These are phyloP conservation scores for Candida namnaoensis DNA, from an alignment of 805 yeast genomes.

Conservation along the genomic window DNA sequence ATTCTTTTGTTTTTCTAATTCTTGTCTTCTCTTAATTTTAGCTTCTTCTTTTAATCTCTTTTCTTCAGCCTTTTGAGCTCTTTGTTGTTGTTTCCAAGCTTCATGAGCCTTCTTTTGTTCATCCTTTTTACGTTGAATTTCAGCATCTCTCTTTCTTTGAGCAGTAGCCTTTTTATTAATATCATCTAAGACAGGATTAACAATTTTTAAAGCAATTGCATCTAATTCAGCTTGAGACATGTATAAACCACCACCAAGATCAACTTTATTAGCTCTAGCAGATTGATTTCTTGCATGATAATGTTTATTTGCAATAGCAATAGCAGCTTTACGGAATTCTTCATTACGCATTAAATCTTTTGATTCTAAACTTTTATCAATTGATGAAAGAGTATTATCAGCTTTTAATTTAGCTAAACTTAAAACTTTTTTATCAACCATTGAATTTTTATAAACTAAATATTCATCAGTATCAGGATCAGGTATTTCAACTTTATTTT, in stretches of 20 bases:
- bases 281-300: conserved; percentile 40
- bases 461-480: conserved; percentile 38
- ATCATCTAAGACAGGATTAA: conserved; percentile 75
- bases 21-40: conserved; percentile 30
- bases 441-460: conserved; percentile 20
- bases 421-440: conserved; percentile 34
- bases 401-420: conserved; percentile 46
- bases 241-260: conserved; percentile 83
- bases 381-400: conserved; percentile 24
- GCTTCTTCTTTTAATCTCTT: conserved; percentile 27
- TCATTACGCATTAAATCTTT: conserved; percentile 34
- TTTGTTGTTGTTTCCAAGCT: conserved; percentile 31
- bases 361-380: conserved; percentile 32
- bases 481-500: conserved; percentile 26
- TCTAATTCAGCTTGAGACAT: conserved; percentile 72
- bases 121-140: conserved; percentile 24
- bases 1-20: conserved; percentile 38
- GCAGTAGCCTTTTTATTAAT: conserved; percentile 59
- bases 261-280: conserved; percentile 43
- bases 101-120: conserved; percentile 29
- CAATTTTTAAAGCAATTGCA: conserved; percentile 68
- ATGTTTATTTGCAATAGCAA: conserved; percentile 66
- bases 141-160: conserved; percentile 54
- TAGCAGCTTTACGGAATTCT: conserved; percentile 62
- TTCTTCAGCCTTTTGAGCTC: conserved; percentile 28